Evolutionary conservation across 176 grass and related monocot genomes (phyloP).

Genomic region (Saccharum officinarum): DNA sequence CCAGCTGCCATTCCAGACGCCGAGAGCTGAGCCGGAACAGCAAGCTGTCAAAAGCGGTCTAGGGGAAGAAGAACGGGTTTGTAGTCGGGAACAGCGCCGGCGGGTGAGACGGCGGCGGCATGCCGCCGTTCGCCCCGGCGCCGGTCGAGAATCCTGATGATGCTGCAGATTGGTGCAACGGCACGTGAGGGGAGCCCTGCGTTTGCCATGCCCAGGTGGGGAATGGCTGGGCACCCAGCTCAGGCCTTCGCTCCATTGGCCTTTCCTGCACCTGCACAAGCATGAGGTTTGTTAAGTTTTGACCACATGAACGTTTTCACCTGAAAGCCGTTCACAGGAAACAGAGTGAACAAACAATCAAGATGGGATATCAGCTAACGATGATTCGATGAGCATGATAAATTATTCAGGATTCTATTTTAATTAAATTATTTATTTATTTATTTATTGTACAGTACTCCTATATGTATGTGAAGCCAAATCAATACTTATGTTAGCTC

Average conservation of each 20-base stretch:
- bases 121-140: slow-evolving; percentile 17
- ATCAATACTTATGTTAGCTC: not conserved
- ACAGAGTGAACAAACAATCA: not conserved
- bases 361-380: not conserved
- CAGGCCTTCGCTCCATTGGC: slow-evolving; percentile 48
- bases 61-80: slow-evolving; percentile 43
- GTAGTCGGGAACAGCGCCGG: slow-evolving; percentile 24
- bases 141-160: slow-evolving; percentile 99
- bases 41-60: slow-evolving; percentile 19
- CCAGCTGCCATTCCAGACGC: not conserved
- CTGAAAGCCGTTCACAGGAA: not conserved
- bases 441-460: not conserved
- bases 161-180: slow-evolving; percentile 86
- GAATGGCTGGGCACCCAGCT: slow-evolving; percentile 31
- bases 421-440: not conserved
- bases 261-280: slow-evolving; percentile 57
- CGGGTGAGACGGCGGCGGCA: not conserved
- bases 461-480: not conserved
- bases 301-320: not conserved
- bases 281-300: not conserved
- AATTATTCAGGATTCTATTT: not conserved
- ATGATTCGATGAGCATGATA: not conserved
- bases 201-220: slow-evolving; percentile 67
- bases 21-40: not conserved
- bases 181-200: slow-evolving; percentile 48